Evolutionary conservation across 345 rosid genomes (phyloP).

Genomic region (Brassica juncea): DNA sequence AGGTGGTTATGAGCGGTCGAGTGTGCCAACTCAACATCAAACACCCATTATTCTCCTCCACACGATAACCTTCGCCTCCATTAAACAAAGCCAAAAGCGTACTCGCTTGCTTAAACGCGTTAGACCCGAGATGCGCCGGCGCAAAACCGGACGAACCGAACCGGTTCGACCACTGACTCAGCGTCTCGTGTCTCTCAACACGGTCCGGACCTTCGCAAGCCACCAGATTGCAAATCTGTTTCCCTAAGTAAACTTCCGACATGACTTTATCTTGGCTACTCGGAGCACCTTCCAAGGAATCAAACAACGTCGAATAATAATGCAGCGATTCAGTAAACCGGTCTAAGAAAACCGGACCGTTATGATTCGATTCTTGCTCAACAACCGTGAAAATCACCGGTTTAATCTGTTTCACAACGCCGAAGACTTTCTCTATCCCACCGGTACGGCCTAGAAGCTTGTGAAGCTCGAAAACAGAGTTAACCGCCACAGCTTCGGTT

Average conservation of each 20-base stretch:
- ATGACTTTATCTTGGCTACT: slow-evolving; percentile 58
- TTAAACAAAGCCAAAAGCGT: slow-evolving; percentile 65
- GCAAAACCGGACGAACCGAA: slow-evolving; percentile 62
- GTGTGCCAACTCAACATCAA: slow-evolving; percentile 90
- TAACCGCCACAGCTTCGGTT: slow-evolving; percentile 69
- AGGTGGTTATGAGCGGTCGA: slow-evolving; percentile 77
- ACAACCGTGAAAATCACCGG: slow-evolving; percentile 78
- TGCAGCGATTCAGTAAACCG: slow-evolving; percentile 85
- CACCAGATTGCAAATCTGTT: slow-evolving; percentile 84
- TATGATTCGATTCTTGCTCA: slow-evolving; percentile 86
- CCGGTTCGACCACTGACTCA: slow-evolving; percentile 66
- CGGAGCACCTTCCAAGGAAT: slow-evolving; percentile 69
- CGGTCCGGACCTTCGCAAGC: slow-evolving; percentile 84
- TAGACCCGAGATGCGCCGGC: slow-evolving; percentile 78
- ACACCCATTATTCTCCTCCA: slow-evolving; percentile 83
- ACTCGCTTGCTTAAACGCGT: slow-evolving; percentile 87
- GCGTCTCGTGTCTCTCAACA: slow-evolving; percentile 75
- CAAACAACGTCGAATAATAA: slow-evolving; percentile 79
- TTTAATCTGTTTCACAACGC: slow-evolving; percentile 58
- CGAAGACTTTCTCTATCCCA: slow-evolving; percentile 59
- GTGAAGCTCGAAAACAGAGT: slow-evolving; percentile 84
- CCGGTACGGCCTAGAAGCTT: slow-evolving; percentile 64
- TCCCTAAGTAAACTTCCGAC: slow-evolving; percentile 80
- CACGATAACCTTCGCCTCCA: slow-evolving; percentile 83
- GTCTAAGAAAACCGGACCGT: slow-evolving; percentile 72